Base-by-base conservation (phyloP, 1,284 basidiomycete genomes). In the Cutaneotrichosporon cavernicola region DNA sequence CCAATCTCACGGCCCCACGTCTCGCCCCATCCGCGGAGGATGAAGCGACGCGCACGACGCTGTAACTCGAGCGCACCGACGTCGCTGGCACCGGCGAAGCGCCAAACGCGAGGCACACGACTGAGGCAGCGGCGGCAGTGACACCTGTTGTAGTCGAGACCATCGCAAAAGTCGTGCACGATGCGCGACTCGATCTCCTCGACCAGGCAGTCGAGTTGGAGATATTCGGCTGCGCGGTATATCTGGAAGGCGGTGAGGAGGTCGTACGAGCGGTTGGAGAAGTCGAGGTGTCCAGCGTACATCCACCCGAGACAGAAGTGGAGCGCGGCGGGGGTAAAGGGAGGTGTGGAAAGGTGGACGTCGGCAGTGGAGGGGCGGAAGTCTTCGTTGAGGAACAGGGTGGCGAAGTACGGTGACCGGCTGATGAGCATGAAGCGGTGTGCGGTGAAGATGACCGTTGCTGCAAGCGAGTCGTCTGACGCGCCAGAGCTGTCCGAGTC, bases 401-500 rank as follows among this genome's bases (percentile, higher is more conserved):
- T 87, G 7, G 87, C 84, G 78, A 98, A 97, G 82, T 98, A 98
- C 0, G 89, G 87, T 5, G 89, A 92, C 16, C 96, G 86, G 4
- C 92, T 92, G 56, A 89, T 88, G 56, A 98, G 88, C 65, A 99
- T 89, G 80, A 97, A 96, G 26, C 91, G 88, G 76, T 99, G 96
- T 1, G 91, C 89, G 0, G 91, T 89, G 79, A 98, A 97, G 16
- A 92, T 86, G 32, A 90, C 89, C 0, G 87, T 90, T 1, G 71
- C 67, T 2, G 76, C 71, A 4, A 77, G 58, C 2, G 69, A 72
- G 58, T 74, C 73, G 22, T 70, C 64, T 8, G 76, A 74, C n/a
- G 69, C 71, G 58, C 73, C 72, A 1, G 74, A 75, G 51, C 70
- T 69, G 46, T 75, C 68, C 13, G 69, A 65, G 10, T 50, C 36